Evolutionary conservation across 331 rosid species (phyloP), one percentile per base, ranked within the genome.

Genomic region (Malus hybrid): DNA sequence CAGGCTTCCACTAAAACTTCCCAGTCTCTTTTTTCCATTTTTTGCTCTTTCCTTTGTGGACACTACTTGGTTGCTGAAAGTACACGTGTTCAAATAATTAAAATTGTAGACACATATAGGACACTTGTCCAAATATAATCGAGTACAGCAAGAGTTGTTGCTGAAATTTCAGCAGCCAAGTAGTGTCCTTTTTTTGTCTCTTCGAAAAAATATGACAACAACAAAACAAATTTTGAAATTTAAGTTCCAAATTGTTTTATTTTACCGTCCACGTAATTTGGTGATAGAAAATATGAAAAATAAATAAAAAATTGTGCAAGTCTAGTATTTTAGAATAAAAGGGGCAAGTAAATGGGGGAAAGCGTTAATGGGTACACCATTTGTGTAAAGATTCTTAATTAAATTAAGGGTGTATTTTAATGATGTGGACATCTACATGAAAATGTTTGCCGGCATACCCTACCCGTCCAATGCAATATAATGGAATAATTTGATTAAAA

Each of bases 391-490:
- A 78, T 72, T 82, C 83, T 50, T 11, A n/a, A 29, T 36, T 50
- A 50, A 50, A 50, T 50, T 50, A 50, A 50, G 18, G 18, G 16
- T 50, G 74, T 79, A 70, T 56, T 66, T 65, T 76, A 73, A 81
- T 82, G 73, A 82, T 80, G 86, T 64, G 81, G 79, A 84, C 83
- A 82, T 84, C 82, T 63, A 79, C 55, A 50, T 77, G 70, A 74
- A 85, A 82, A 78, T 84, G 73, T 74, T 79, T 83, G 87, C 80
- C 80, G 86, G 88, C 86, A 85, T 72, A 77, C 84, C 91, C 68
- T 74, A 79, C 85, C 88, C 88, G 75, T 39, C 88, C 85, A 62
- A 60, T 36, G 53, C 70, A 69, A 75, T 66, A 82, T 79, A 77
- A 50, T 50, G 55, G 55, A 5, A 50, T 16, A 50, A 15, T 50